phyloP scores from a whole-genome alignment of 2,329 filamentous ascomycete genomes.

The Grosmannia huntii region DNA sequence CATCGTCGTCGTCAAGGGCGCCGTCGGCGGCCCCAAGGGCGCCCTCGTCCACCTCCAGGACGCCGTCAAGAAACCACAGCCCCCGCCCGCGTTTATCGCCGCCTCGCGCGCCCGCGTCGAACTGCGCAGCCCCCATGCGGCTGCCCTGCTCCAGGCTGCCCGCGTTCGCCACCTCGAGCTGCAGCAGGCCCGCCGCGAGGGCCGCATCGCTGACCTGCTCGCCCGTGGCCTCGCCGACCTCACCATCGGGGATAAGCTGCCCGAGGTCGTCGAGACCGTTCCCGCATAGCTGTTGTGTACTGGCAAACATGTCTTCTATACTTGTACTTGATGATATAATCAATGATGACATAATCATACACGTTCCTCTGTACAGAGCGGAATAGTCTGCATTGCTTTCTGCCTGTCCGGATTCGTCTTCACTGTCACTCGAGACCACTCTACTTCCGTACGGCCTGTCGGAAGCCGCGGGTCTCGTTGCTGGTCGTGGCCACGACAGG shows the following conservation, averaged over 20 bases:
- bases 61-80: conserved; percentile 67
- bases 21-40: conserved; percentile 79
- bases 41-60: conserved; percentile 78
- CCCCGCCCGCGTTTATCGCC: conserved; percentile 34
- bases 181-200: conserved; percentile 34
- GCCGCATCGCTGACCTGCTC: conserved; percentile 23
- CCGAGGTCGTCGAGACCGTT: background rate
- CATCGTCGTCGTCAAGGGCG: conserved; percentile 75
- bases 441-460: conserved; percentile 29
- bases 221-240: conserved; percentile 3
- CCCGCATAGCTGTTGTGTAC: background rate
- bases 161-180: conserved; percentile 38
- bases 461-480: conserved; percentile 30
- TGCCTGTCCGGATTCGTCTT: no score
- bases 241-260: background rate
- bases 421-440: background rate
- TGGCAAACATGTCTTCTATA: no score
- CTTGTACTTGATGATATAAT: no score
- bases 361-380: background rate
- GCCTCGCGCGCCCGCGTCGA: conserved; percentile 29
- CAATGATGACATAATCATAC: background rate
- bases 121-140: conserved; percentile 34
- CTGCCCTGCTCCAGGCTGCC: conserved; percentile 33
- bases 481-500: conserved; percentile 1
- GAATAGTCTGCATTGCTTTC: background rate